A percentile compares a stretch with the other conserved stretches of the same genome.
Evolutionary conservation across 148 eudicot species (phyloP).

Genomic region (Vaccinium myrtillus): DNA sequence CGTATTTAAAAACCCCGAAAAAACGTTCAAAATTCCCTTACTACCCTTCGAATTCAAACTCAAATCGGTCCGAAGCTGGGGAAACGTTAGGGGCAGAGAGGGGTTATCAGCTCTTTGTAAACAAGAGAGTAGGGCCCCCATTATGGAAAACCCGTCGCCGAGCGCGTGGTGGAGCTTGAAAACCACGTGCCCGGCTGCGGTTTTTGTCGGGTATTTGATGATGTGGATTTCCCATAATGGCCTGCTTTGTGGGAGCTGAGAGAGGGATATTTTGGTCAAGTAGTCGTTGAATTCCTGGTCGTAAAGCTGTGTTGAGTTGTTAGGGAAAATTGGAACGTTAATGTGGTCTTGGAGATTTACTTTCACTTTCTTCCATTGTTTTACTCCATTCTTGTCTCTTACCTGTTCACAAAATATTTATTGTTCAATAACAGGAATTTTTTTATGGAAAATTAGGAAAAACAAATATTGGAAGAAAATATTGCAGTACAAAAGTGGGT

Average conservation of each 20-base stretch:
- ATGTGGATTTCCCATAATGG: conserved; percentile 83
- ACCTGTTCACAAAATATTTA: conserved; percentile 37
- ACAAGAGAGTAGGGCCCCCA: conserved; percentile 94
- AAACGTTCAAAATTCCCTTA: not conserved
- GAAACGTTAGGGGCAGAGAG: conserved; percentile 57
- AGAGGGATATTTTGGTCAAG: conserved; percentile 50
- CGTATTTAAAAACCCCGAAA: conserved; percentile 36
- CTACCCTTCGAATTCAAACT: not conserved
- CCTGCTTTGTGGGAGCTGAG: conserved; percentile 50
- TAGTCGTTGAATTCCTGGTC: conserved; percentile 51
- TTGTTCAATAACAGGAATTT: not conserved
- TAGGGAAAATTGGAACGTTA: conserved; percentile 34
- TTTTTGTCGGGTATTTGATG: conserved; percentile 61
- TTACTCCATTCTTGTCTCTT: conserved; percentile 47
- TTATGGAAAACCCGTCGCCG: conserved; percentile 80
- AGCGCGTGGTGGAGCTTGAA: conserved; percentile 87
- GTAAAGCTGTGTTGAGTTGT: conserved; percentile 36
- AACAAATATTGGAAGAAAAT: not conserved
- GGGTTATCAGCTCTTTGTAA: conserved; percentile 71
- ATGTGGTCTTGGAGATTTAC: conserved; percentile 67
- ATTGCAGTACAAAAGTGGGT: not conserved
- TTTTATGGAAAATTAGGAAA: not conserved
- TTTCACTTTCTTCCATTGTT: conserved; percentile 67
- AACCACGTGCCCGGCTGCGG: conserved; percentile 53
- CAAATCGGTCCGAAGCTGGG: conserved; percentile 23